A percentile compares a stretch with the other conserved stretches of the same genome.
Evolutionary conservation across 176 grass and related monocot genomes (phyloP).

Genomic region (Bromus sterilis): DNA sequence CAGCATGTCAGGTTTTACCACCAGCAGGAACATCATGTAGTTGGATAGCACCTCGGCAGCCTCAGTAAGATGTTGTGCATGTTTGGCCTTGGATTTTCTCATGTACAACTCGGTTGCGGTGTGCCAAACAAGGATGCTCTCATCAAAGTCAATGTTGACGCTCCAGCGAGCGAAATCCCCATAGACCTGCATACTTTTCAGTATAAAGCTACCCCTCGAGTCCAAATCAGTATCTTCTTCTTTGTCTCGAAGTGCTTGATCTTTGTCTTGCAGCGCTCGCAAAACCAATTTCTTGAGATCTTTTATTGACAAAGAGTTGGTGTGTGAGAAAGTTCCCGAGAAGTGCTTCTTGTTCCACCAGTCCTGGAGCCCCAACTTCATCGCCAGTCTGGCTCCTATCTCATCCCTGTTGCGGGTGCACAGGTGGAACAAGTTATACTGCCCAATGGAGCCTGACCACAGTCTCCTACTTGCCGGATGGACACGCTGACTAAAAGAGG

Average conservation of each 20-base stretch:
- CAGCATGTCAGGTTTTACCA: background rate
- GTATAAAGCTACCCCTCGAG: conserved; percentile 34
- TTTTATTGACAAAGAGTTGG: background rate
- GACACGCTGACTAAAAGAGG: background rate
- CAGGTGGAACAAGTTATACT: too few species aligned
- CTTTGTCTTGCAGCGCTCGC: background rate
- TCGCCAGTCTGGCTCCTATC: too few species aligned
- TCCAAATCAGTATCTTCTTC: too few species aligned
- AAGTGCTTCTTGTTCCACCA: too few species aligned
- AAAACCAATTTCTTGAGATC: conserved; percentile 8
- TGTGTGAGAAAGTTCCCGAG: too few species aligned
- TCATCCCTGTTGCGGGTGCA: too few species aligned
- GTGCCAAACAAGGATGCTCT: background rate
- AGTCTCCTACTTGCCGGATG: background rate
- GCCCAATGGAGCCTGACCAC: too few species aligned
- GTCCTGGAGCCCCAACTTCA: too few species aligned
- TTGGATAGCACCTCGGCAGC: background rate
- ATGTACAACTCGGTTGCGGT: background rate
- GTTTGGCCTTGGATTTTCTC: background rate
- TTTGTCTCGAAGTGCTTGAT: too few species aligned
- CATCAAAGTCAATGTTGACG: conserved; percentile 23
- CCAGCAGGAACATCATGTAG: background rate
- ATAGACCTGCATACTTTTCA: conserved; percentile 16
- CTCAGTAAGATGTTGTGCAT: background rate
- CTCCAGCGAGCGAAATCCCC: conserved; percentile 22